Conservation (phyloP, 495 filamentous ascomycete genomes). For the Cryomyces minteri region DNA sequence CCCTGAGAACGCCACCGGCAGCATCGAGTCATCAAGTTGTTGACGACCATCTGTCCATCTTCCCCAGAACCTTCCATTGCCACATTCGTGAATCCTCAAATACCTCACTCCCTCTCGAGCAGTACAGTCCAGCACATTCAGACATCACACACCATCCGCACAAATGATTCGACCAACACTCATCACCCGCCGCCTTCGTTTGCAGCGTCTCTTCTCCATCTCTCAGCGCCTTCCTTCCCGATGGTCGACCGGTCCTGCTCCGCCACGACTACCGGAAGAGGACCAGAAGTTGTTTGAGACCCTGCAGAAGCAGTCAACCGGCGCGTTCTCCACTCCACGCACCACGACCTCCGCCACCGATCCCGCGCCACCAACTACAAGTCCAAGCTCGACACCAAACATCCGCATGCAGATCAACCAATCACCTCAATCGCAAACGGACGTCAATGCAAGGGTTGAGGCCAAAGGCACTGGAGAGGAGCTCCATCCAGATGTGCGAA, state of each 20-base stretch:
- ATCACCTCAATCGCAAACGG: conserved; percentile 14
- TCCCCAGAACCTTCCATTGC: too few species aligned
- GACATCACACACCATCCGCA: too few species aligned
- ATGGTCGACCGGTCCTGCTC: conserved; percentile 37
- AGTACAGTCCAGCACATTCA: too few species aligned
- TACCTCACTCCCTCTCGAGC: too few species aligned
- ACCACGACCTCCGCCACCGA: conserved; percentile 1
- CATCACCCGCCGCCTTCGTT: too few species aligned
- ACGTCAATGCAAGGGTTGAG: conserved; percentile 17
- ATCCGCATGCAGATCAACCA: conserved; percentile 16
- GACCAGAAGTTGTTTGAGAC: conserved; percentile 88
- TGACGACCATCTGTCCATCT: too few species aligned
- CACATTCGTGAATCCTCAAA: too few species aligned
- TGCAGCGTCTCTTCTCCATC: too few species aligned
- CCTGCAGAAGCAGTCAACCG: conserved; percentile 54
- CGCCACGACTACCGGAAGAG: conserved; percentile 66
- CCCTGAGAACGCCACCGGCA: too few species aligned
- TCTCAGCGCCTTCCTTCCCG: too few species aligned
- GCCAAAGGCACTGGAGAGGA: conserved; percentile 37
- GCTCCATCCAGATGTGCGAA: conserved; percentile 48
- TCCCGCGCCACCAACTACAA: conserved; percentile 4
- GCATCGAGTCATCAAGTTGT: too few species aligned
- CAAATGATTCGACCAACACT: too few species aligned
- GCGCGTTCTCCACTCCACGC: conserved; percentile 49
- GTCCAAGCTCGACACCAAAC: conserved; percentile 11